phyloP scores from a whole-genome alignment of 1,284 basidiomycete genomes.

The Albatrellus sp. region DNA sequence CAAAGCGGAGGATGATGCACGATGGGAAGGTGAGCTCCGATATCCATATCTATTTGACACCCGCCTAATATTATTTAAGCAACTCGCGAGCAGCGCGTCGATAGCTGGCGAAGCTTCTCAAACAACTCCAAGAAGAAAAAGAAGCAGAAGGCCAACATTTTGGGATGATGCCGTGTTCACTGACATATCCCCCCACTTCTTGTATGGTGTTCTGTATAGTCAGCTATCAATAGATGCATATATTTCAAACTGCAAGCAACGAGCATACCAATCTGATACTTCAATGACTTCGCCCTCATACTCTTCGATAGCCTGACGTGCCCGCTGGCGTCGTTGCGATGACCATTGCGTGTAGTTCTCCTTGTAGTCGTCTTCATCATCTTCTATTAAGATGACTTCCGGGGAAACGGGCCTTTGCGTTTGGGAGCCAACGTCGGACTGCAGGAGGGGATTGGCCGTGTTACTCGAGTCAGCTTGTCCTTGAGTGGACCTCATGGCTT shows the following conservation, averaged over 20 bases:
- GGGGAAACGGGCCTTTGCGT: neutral
- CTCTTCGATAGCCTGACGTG: constrained; percentile 13
- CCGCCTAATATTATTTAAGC: constrained; percentile 28
- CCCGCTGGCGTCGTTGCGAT: neutral
- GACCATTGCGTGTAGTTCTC: constrained; percentile 36
- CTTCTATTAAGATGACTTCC: constrained; percentile 29
- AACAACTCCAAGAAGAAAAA: constrained; percentile 49
- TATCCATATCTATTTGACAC: neutral
- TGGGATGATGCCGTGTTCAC: constrained; percentile 33
- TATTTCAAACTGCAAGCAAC: neutral
- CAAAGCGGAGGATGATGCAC: constrained; percentile 71
- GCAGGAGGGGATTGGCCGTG: neutral
- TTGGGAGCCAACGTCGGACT: neutral
- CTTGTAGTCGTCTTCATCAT: constrained; percentile 41
- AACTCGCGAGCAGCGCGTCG: constrained; percentile 68
- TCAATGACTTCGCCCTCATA: constrained; percentile 29
- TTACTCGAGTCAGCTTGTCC: too few relatives aligned
- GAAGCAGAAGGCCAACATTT: constrained; percentile 58
- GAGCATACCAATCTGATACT: constrained; percentile 15
- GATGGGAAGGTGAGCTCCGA: constrained; percentile 58
- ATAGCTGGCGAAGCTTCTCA: constrained; percentile 64
- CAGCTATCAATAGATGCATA: neutral
- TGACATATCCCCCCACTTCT: neutral
- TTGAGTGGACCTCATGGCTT: too few relatives aligned
- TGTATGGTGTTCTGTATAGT: neutral